Percentiles rank a stretch among this genome's conserved stretches.
phyloP scores from a whole-genome alignment of 768 basidiomycete genomes.

The Rubroboletus satanas region DNA sequence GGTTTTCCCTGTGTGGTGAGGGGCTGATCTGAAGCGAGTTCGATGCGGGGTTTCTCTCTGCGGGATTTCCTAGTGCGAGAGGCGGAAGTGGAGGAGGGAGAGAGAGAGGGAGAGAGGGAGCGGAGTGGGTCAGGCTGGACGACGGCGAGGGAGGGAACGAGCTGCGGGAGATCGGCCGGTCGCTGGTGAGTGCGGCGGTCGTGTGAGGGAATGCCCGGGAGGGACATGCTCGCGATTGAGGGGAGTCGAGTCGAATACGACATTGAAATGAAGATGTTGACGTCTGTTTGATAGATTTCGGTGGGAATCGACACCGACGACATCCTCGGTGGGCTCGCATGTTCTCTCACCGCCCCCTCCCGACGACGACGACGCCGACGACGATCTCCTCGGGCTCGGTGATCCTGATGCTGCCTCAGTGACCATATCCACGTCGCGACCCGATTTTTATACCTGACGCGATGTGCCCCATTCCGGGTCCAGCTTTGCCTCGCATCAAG shows the following conservation, averaged over 20 bases:
- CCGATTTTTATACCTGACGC: not conserved
- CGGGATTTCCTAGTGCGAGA: slow-evolving; percentile 36
- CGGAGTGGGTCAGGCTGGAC: not conserved
- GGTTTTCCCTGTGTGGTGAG: slow-evolving; percentile 79
- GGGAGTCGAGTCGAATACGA: not conserved
- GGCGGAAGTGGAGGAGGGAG: not conserved
- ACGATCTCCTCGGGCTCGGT: not conserved
- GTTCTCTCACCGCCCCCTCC: no score
- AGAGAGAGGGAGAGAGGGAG: not conserved
- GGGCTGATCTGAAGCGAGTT: slow-evolving; percentile 71
- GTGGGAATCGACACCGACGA: not conserved
- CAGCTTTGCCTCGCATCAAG: not conserved
- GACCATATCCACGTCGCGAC: not conserved
- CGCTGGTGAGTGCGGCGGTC: not conserved
- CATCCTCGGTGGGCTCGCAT: no score
- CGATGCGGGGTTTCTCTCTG: slow-evolving; percentile 57
- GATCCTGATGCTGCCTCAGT: not conserved
- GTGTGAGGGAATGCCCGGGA: slow-evolving; percentile 5
- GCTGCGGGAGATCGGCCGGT: not conserved
- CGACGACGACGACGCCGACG: not conserved
- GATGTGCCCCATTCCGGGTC: not conserved
- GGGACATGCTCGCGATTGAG: slow-evolving; percentile 20
- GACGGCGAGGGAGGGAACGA: not conserved
- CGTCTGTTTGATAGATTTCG: slow-evolving; percentile 14
- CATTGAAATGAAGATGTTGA: slow-evolving; percentile 5